These are phyloP conservation scores for Colletotrichum lindemuthianum DNA, from an alignment of 2,329 filamentous ascomycete genomes.

Conservation along the genomic window DNA sequence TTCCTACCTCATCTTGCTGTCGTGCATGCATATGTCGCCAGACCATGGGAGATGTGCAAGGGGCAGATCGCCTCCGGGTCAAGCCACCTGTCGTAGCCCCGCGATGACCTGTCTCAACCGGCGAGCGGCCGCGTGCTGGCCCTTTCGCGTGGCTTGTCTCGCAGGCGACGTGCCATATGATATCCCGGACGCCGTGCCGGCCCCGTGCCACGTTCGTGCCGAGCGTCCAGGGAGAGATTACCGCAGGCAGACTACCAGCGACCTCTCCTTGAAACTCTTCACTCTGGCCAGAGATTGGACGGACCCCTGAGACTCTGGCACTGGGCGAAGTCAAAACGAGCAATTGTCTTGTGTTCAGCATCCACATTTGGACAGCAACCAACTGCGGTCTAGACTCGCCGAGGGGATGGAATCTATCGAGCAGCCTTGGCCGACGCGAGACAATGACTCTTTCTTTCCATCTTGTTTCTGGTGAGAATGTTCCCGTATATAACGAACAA, in stretches of 20 bases:
- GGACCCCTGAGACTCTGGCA: not conserved
- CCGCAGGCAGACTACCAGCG: conserved; percentile 13
- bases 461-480: not conserved
- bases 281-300: conserved; percentile 19
- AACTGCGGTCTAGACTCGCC: conserved; percentile 3
- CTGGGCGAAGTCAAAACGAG: not conserved
- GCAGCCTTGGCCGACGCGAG: not conserved
- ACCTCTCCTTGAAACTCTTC: conserved; percentile 2
- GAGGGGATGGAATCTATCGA: not conserved
- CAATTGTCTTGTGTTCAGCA: not conserved
- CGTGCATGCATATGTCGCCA: too few species aligned
- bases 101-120: not conserved
- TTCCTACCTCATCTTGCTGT: too few species aligned
- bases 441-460: not conserved
- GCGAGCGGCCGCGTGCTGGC: conserved; percentile 18
- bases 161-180: conserved; percentile 9
- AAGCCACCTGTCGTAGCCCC: not conserved
- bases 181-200: not conserved
- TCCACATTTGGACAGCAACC: not conserved
- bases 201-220: conserved; percentile 4
- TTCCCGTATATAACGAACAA: conserved; percentile 15
- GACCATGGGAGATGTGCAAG: not conserved
- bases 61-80: not conserved
- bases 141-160: conserved; percentile 13
- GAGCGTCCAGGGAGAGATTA: not conserved